Conservation (phyloP, 345 rosid species). For the Zanthoxylum bungeanum region DNA sequence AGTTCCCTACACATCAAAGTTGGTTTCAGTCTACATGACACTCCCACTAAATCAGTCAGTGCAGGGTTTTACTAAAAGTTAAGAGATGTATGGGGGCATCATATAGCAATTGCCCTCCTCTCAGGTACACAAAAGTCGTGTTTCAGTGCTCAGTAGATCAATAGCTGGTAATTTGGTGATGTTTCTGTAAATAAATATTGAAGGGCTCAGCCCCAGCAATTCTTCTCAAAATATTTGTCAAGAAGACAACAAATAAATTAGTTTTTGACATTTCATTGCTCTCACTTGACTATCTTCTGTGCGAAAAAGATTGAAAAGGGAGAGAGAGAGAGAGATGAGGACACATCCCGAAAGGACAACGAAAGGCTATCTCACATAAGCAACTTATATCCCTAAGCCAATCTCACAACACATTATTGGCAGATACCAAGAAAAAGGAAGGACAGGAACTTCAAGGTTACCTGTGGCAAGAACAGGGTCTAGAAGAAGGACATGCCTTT, state of each 20-base stretch:
- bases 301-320: not conserved
- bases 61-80: not conserved
- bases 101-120: not conserved
- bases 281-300: not conserved
- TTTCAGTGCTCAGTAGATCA: not conserved
- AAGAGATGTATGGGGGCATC: not conserved
- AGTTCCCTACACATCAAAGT: slow-evolving; percentile 58
- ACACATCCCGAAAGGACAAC: too few species aligned
- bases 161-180: not conserved
- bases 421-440: slow-evolving; percentile 4
- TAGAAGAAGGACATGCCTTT: slow-evolving; percentile 92
- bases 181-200: not conserved
- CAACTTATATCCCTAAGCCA: not conserved
- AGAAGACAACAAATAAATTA: not conserved
- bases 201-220: not conserved
- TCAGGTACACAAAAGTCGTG: not conserved
- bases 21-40: too few species aligned
- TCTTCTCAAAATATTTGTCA: not conserved
- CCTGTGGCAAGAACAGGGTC: slow-evolving; percentile 98
- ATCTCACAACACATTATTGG: not conserved
- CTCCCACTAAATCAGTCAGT: not conserved
- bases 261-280: not conserved
- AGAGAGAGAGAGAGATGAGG: not conserved
- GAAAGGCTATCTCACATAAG: not conserved
- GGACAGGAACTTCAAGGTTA: slow-evolving; percentile 18